Conservation (phyloP, 805 yeast species). For the Yamadazyma philogaea region DNA sequence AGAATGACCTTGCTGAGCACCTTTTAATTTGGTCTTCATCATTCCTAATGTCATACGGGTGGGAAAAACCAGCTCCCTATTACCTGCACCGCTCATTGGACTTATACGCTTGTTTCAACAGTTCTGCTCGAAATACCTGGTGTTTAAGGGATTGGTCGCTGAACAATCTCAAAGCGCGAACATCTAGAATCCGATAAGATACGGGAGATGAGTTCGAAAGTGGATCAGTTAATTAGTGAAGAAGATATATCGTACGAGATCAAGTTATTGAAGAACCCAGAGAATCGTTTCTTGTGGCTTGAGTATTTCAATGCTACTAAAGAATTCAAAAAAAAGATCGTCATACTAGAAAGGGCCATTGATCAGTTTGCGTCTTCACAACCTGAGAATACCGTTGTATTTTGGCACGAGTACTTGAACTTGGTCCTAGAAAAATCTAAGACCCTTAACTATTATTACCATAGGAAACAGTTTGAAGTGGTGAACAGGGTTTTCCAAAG, state of each 20-base stretch:
- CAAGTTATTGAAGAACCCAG: constrained; percentile 30
- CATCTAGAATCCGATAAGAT: constrained; percentile 3
- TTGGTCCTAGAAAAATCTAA: constrained; percentile 32
- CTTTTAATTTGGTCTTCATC: constrained; percentile 94
- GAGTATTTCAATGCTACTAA: constrained; percentile 29
- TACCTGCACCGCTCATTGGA: constrained; percentile 62
- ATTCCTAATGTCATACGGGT: constrained; percentile 95
- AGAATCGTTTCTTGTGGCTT: constrained; percentile 42
- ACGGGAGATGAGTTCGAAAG: constrained; percentile 18
- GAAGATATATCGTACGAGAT: constrained; percentile 37
- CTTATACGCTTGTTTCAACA: neutral
- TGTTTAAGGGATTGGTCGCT: constrained; percentile 6
- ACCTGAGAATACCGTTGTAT: constrained; percentile 41
- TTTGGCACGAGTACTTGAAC: constrained; percentile 54
- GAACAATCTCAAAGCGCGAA: constrained; percentile 5
- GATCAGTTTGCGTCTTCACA: constrained; percentile 5
- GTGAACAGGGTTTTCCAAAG: constrained; percentile 47
- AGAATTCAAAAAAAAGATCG: constrained; percentile 35
- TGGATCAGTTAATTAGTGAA: constrained; percentile 15
- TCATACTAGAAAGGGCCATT: constrained; percentile 52
- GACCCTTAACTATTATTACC: constrained; percentile 24
- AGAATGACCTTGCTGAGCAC: constrained; percentile 96
- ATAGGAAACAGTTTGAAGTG: constrained; percentile 26
- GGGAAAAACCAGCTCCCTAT: constrained; percentile 94
- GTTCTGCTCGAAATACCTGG: constrained; percentile 1